Base-by-base conservation (phyloP, 257 asterid species). In the Solanum pinnatisectum region DNA sequence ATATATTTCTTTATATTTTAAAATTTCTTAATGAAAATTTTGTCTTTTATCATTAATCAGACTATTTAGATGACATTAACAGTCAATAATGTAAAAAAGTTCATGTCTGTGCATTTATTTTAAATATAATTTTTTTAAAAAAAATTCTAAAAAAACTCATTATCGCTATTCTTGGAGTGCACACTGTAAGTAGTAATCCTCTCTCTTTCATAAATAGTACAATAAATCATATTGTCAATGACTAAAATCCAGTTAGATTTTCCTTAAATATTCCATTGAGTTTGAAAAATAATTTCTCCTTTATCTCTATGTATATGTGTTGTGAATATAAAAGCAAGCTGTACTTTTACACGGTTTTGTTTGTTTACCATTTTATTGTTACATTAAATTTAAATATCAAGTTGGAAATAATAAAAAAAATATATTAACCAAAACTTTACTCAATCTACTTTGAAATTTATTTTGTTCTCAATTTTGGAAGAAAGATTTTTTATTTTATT, bases 281-380 rank as follows among this genome's bases (percentile, higher is more conserved):
- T 71, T 25, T 30, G 87, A 32, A 87, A 27, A 42, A 32, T 68
- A 78, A 33, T 37, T n/a, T 84, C 35, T 78, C 86, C 91, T 87
- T 89, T 91, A 27, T 85, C n/a, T 83, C 37, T 23, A 16, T 52
- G 65, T 16, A 42, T 63, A 63, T 39, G 56, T 88, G 49, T 42
- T 44, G 60, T 52, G 60, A 84, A 49, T 84, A n/a, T 76, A 87
- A 83, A 84, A 90, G 88, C 85, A 87, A 84, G 88, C 84, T 84
- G 89, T 90, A 49, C 67, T 33, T 15, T 86, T 76, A 93, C 94
- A 91, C 94, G 94, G 89, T 91, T 91, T 90, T 90, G 89, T 89
- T 90, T 86, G 91, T 93, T 91, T 46, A 46, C 33, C 7, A 27
- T 18, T 46, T 27, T 46, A 5, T 27, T 27, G 20, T 81, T 81